A percentile compares a stretch with the other conserved stretches of the same genome.
phyloP scores from a whole-genome alignment of 2,329 filamentous ascomycete species.

The Samsoniella hepiali region DNA sequence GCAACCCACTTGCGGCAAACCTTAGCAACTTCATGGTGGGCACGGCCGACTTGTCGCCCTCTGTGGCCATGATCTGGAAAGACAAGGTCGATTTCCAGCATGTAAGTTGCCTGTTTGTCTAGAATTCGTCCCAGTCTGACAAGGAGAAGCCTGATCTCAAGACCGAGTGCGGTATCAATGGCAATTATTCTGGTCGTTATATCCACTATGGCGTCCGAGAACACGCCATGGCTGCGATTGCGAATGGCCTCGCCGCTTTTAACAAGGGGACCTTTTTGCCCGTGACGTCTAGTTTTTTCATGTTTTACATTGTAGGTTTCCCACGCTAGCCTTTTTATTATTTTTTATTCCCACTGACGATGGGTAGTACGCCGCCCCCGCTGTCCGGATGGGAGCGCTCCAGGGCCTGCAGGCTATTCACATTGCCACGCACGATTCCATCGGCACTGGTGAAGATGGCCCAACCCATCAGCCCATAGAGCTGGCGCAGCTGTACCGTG shows the following conservation, averaged over 20 bases:
- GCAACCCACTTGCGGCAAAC: slow-evolving; percentile 49
- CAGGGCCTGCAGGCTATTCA: slow-evolving; percentile 55
- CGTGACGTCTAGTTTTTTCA: slow-evolving; percentile 58
- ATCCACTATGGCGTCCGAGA: slow-evolving; percentile 60
- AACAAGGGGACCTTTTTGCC: slow-evolving; percentile 53
- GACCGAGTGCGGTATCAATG: slow-evolving; percentile 49
- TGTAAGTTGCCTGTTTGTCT: slow-evolving; percentile 25
- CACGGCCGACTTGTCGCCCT: slow-evolving; percentile 51
- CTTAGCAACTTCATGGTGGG: slow-evolving; percentile 51
- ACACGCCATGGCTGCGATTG: slow-evolving; percentile 58
- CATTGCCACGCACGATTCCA: slow-evolving; percentile 59
- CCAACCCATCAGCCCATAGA: slow-evolving; percentile 62
- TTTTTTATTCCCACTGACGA: neutral
- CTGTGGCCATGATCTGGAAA: slow-evolving; percentile 55
- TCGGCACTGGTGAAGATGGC: slow-evolving; percentile 58
- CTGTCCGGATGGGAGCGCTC: slow-evolving; percentile 58
- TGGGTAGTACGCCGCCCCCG: slow-evolving; percentile 49
- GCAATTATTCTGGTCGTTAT: slow-evolving; percentile 52
- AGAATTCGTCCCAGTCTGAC: no score
- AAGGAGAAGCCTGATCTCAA: slow-evolving; percentile 32
- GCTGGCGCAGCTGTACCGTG: slow-evolving; percentile 53
- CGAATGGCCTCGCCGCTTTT: slow-evolving; percentile 58
- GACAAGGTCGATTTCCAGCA: slow-evolving; percentile 49
- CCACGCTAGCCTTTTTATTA: accelerated
- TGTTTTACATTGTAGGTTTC: slow-evolving; percentile 49